Base-by-base conservation (phyloP, 257 asterid species). In the Solanum paucissectum region DNA sequence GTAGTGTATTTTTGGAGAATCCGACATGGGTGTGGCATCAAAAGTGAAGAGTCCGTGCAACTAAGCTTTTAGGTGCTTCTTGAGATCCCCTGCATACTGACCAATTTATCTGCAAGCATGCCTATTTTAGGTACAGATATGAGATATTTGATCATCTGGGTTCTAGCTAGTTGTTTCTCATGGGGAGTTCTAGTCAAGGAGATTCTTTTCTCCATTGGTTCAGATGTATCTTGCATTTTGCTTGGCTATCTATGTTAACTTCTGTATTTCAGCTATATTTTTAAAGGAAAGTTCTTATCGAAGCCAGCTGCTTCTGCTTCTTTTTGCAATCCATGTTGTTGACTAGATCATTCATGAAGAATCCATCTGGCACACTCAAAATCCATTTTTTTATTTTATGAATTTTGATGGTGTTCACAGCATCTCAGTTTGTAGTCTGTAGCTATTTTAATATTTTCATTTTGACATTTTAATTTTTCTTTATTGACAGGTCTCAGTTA, bases 401-500 rank as follows among this genome's bases (percentile, higher is more conserved):
- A 11, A 32, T 49, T 52, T 20, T 38, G 84, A 2, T 77, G 60
- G 34, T 77, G 36, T 40, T 76, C 62, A 38, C 55, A 77, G 60
- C 34, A 40, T 77, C 62, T 77, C 37, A 77, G 66, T 66, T 36
- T 62, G 82, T 60, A 36, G 7, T 74, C 7, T 12, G 72, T 18
- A 10, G 23, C 29, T 62, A 32, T 27, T 42, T 44, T 75, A 55
- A 33, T 10, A 21, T 36, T 16, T 89, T 81, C 46, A 16, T 64
- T 90, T 86, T 89, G 87, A 86, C 87, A 13, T 27, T 73, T 32
- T 27, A 72, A 29, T 55, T 90, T 44, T 86, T 87, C 90, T 40
- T 87, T 86, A 76, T 88, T 71, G 38, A 87, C 95, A 97, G 99
- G 90, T 95, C 32, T 91, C 98, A 23, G 89, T 25, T 86, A 88